Conservation (phyloP, 1,139 yeast genomes). For the Scheffersomyces insectosa region DNA sequence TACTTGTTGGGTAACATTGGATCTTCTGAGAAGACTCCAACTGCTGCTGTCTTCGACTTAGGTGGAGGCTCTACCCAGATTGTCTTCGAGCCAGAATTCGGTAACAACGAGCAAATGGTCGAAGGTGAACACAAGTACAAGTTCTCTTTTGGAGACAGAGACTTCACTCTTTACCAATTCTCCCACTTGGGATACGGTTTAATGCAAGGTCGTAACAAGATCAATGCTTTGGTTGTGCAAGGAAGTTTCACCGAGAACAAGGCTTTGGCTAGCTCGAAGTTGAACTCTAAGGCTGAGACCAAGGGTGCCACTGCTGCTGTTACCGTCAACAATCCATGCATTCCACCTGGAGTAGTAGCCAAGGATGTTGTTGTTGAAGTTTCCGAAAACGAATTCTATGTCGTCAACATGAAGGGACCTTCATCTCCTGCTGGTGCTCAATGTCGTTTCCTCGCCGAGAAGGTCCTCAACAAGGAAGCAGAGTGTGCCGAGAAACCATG, state of each 20-base stretch:
- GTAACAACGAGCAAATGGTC: constrained; percentile 57
- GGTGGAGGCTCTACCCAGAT: constrained; percentile 99
- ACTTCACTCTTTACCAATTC: constrained; percentile 85
- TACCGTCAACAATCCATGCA: constrained; percentile 73
- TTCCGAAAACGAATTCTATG: constrained; percentile 47
- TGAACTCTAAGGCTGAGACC: constrained; percentile 36
- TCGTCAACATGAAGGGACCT: constrained; percentile 77
- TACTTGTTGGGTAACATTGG: constrained; percentile 92
- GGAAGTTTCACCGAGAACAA: constrained; percentile 40
- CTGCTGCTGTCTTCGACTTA: constrained; percentile 95
- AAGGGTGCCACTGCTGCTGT: constrained; percentile 39
- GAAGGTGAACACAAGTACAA: constrained; percentile 90
- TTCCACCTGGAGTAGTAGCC: constrained; percentile 70
- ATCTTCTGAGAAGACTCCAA: constrained; percentile 63
- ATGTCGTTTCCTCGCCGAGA: constrained; percentile 84
- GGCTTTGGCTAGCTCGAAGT: constrained; percentile 27
- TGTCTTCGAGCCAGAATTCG: constrained; percentile 87
- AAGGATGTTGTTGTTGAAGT: constrained; percentile 59
- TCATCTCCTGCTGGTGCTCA: constrained; percentile 53
- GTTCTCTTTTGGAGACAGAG: constrained; percentile 76
- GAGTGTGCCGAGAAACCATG: constrained; percentile 79
- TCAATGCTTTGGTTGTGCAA: constrained; percentile 62
- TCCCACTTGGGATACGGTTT: constrained; percentile 95
- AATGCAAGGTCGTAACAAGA: constrained; percentile 87
- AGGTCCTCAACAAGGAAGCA: constrained; percentile 77